A percentile compares a stretch with the other conserved stretches of the same genome.
phyloP scores from a whole-genome alignment of 129 eudicot species.

The Tanacetum coccineum region DNA sequence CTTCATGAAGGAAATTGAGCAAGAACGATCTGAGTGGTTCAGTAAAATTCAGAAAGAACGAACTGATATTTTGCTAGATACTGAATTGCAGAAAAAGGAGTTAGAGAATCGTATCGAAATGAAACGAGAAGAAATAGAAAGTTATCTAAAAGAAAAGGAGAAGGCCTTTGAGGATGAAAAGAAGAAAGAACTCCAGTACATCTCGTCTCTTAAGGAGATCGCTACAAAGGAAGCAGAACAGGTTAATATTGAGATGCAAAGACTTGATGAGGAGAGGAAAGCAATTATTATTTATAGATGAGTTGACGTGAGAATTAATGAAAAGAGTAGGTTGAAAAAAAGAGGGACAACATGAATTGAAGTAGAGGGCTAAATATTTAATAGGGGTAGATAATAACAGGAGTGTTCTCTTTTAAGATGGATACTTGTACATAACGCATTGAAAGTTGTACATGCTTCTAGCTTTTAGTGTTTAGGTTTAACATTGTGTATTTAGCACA shows the following conservation, averaged over 20 bases:
- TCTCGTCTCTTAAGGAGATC: slow-evolving; percentile 63
- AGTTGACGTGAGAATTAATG: too few species aligned
- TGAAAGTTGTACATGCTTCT: too few species aligned
- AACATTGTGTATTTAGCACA: too few species aligned
- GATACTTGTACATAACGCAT: too few species aligned
- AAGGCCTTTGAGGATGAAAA: slow-evolving; percentile 72
- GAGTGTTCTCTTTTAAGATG: too few species aligned
- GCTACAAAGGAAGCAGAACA: slow-evolving; percentile 66
- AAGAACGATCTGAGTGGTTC: slow-evolving; percentile 74
- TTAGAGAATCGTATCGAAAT: slow-evolving; percentile 61
- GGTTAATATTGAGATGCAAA: slow-evolving; percentile 56
- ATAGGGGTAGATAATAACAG: too few species aligned
- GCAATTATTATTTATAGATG: slow-evolving; percentile 63
- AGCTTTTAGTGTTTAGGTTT: too few species aligned
- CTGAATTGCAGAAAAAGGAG: slow-evolving; percentile 77
- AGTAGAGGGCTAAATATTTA: too few species aligned
- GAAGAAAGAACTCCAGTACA: slow-evolving; percentile 65
- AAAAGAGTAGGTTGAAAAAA: too few species aligned
- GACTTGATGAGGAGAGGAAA: slow-evolving; percentile 63
- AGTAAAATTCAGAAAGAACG: slow-evolving; percentile 79
- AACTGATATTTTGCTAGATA: slow-evolving; percentile 50
- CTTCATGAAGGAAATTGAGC: slow-evolving; percentile 66
- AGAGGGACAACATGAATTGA: too few species aligned
- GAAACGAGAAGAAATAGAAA: slow-evolving; percentile 91
- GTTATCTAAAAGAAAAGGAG: slow-evolving; percentile 54